Evolutionary conservation across 2,329 filamentous ascomycete species (phyloP).

Genomic region (Fusarium falciforme): DNA sequence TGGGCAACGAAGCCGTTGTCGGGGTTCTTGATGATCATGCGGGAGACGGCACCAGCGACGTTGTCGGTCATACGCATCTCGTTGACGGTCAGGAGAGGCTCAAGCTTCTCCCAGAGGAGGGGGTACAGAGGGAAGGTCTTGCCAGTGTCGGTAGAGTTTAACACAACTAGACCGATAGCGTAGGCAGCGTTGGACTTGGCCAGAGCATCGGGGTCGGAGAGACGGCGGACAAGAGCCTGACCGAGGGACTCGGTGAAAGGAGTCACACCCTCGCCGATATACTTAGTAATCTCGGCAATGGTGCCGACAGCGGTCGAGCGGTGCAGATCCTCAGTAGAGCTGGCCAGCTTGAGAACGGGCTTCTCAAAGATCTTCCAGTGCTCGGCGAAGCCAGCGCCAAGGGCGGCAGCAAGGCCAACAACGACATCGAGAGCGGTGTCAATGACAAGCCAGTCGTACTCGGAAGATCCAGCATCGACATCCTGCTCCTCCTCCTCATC

Average conservation of each 20-base stretch:
- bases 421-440: slow-evolving; percentile 94
- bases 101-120: slow-evolving; percentile 84
- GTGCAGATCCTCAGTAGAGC: slow-evolving; percentile 87
- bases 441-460: slow-evolving; percentile 97
- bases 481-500: slow-evolving; percentile 81
- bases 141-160: slow-evolving; percentile 78
- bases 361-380: slow-evolving; percentile 98
- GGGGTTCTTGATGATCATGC: slow-evolving; percentile 93
- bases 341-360: slow-evolving; percentile 87
- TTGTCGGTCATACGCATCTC: slow-evolving; percentile 91
- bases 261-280: slow-evolving; percentile 84
- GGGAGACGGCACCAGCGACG: slow-evolving; percentile 87
- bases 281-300: slow-evolving; percentile 88
- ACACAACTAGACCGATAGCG: slow-evolving; percentile 85
- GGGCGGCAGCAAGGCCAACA: slow-evolving; percentile 82
- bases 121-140: slow-evolving; percentile 81
- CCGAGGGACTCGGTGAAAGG: slow-evolving; percentile 82
- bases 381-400: slow-evolving; percentile 84
- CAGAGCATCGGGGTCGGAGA: slow-evolving; percentile 89
- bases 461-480: slow-evolving; percentile 82
- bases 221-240: slow-evolving; percentile 84
- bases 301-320: slow-evolving; percentile 91
- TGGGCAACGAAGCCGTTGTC: slow-evolving; percentile 83
- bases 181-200: slow-evolving; percentile 97
- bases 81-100: slow-evolving; percentile 81